Conservation (phyloP, 2,329 filamentous ascomycete genomes). For the Daldinia sp. region DNA sequence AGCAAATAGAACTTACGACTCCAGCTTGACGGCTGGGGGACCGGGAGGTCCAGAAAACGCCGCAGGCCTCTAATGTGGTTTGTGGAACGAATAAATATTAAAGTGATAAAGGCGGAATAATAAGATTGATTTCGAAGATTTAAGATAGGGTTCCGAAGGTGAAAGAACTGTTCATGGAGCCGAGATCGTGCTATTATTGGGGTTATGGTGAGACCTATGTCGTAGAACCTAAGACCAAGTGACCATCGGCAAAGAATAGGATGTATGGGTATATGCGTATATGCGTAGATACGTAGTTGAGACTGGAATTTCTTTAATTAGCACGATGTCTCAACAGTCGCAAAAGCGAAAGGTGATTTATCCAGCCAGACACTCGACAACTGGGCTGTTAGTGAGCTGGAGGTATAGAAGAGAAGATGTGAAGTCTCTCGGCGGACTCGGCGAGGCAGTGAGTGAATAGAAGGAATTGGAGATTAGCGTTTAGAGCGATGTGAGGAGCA, state of each 20-base stretch:
- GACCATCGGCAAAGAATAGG: conserved; percentile 32
- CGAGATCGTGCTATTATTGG: conserved; percentile 33
- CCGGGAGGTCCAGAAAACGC: conserved; percentile 47
- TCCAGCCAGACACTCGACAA: conserved; percentile 21
- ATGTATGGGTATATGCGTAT: conserved; percentile 19
- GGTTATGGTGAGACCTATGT: conserved; percentile 43
- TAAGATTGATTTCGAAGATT: conserved; percentile 27
- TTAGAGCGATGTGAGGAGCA: conserved; percentile 21
- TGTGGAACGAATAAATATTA: conserved; percentile 39
- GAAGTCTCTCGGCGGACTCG: conserved; percentile 25
- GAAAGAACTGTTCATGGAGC: conserved; percentile 31
- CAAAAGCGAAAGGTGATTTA: conserved; percentile 11
- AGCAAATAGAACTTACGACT: conserved; percentile 49
- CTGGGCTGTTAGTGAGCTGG: conserved; percentile 16
- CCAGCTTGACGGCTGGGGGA: conserved; percentile 53
- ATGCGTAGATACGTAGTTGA: conserved; percentile 15
- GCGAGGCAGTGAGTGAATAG: conserved; percentile 21
- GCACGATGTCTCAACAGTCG: conserved; percentile 28
- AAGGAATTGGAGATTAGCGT: conserved; percentile 35
- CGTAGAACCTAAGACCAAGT: conserved; percentile 42
- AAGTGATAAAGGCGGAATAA: conserved; percentile 36
- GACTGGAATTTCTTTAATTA: conserved; percentile 31
- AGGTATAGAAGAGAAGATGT: conserved; percentile 12
- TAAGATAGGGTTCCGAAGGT: conserved; percentile 31
- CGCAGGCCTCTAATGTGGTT: conserved; percentile 39